Evolutionary conservation across 202 grass and related monocot species (phyloP), one percentile per base, ranked within the genome.

Genomic region (Hordeum pubiflorum): DNA sequence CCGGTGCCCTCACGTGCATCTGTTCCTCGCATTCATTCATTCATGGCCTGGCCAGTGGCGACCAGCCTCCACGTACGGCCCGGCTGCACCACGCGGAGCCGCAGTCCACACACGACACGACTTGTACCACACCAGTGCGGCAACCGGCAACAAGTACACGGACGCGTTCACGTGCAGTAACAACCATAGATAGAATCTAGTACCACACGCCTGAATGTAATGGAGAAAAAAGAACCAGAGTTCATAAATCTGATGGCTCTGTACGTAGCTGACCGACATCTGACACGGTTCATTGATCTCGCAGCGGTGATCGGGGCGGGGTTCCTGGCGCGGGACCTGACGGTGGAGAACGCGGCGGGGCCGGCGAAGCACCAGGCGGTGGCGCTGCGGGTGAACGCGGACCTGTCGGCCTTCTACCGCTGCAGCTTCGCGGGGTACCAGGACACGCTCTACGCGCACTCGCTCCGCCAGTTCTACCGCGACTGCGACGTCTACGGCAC

Each of bases 401-500:
- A 96, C 83, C 85, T 92, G 0, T 72, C 93, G 0, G 90, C 83
- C 18, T 97, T 97, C 81, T 93, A 91, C 83, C 85, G 88, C 2
- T 97, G 93, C 87, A 93, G 90, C 81, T 93, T 97, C 67, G 86
- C 74, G 11, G 93, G 93, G 1, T 91, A 97, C 79, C 93, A 97
- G 68, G 93, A 97, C 90, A 97, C 93, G 0, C 81, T 97, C 0
- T 97, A 93, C 82, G 74, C 12, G 8, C 90, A 91, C 75, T 97
- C 93, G 4, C 93, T 93, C 5, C 88, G 93, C 3, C 93, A 97
- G 63, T 97, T 97, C 81, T 97, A 97, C 83, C 88, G 90, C 40
- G 93, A 97, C 65, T 97, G 93, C 58, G 90, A 97, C 67, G 67
- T 97, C 64, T 97, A 97, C 71, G 90, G 93, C 72, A 97, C 93